Percentiles rank a stretch among this genome's conserved stretches.
These are phyloP conservation scores for Cicer chorassanicum DNA, from an alignment of 306 rosid genomes.

Conservation along the genomic window DNA sequence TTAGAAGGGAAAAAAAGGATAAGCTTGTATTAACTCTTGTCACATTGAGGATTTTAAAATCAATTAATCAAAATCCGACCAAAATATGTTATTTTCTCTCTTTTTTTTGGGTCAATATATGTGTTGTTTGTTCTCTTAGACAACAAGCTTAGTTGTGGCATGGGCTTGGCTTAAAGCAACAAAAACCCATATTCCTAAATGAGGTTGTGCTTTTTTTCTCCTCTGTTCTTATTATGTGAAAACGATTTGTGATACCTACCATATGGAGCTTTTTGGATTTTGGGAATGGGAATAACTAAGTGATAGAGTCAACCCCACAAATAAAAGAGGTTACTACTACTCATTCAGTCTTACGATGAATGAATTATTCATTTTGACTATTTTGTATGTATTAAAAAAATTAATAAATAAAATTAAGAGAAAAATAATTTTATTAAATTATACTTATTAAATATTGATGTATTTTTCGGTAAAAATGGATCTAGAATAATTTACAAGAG, in stretches of 20 bases:
- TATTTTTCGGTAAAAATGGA: too few species aligned
- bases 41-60: neutral
- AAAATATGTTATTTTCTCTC: neutral
- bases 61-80: conserved; percentile 2
- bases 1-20: neutral
- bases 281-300: neutral
- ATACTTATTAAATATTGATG: too few species aligned
- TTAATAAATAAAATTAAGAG: too few species aligned
- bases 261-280: conserved; percentile 19
- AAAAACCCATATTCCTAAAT: conserved; percentile 17
- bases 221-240: conserved; percentile 31
- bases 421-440: too few species aligned
- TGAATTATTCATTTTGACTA: too few species aligned
- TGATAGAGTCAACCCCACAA: conserved; percentile 14
- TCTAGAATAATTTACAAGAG: too few species aligned
- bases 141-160: conserved; percentile 23
- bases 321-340: neutral
- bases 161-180: neutral
- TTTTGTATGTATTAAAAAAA: too few species aligned
- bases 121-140: neutral
- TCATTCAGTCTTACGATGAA: too few species aligned
- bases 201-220: conserved; percentile 2
- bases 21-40: neutral
- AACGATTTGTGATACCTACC: conserved; percentile 22
- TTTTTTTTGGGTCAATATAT: neutral